phyloP scores from a whole-genome alignment of 2,329 filamentous ascomycete genomes.

The Botrytis cinerea region DNA sequence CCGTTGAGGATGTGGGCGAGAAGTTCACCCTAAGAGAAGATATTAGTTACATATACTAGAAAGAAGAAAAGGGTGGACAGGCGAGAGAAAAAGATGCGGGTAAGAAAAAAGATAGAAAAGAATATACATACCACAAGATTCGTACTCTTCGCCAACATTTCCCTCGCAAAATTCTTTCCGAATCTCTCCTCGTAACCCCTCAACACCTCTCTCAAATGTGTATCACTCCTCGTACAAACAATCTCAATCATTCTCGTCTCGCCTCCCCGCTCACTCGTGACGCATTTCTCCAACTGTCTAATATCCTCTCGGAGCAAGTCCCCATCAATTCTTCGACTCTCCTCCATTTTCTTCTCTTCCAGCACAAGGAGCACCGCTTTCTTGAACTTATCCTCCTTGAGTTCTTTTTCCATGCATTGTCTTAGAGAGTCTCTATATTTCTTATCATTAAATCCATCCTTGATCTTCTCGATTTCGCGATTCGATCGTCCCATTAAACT shows the following conservation, averaged over 20 bases:
- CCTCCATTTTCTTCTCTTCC: constrained; percentile 81
- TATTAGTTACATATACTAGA: background rate
- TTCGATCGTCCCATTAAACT: constrained; percentile 88
- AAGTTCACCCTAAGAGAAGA: constrained; percentile 72
- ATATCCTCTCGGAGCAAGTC: constrained; percentile 71
- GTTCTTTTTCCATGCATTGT: constrained; percentile 86
- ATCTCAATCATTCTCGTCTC: constrained; percentile 87
- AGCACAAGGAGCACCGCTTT: constrained; percentile 81
- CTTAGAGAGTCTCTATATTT: constrained; percentile 81
- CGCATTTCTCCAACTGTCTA: constrained; percentile 65
- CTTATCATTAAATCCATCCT: constrained; percentile 85
- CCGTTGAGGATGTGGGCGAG: constrained; percentile 95
- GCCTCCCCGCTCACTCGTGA: constrained; percentile 75
- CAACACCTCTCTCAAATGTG: constrained; percentile 79
- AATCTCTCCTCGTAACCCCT: constrained; percentile 73
- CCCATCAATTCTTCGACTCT: constrained; percentile 46
- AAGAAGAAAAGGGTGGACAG: background rate
- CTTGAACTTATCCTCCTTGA: constrained; percentile 96
- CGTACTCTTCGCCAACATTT: constrained; percentile 82
- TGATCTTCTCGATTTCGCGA: constrained; percentile 83
- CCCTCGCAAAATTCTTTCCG: constrained; percentile 79
- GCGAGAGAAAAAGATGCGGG: constrained; percentile 14
- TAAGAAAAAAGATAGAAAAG: background rate
- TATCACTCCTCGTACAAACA: constrained; percentile 76
- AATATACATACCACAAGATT: constrained; percentile 80